phyloP scores from a whole-genome alignment of 2,329 filamentous ascomycete genomes.

The Alternaria sp. region DNA sequence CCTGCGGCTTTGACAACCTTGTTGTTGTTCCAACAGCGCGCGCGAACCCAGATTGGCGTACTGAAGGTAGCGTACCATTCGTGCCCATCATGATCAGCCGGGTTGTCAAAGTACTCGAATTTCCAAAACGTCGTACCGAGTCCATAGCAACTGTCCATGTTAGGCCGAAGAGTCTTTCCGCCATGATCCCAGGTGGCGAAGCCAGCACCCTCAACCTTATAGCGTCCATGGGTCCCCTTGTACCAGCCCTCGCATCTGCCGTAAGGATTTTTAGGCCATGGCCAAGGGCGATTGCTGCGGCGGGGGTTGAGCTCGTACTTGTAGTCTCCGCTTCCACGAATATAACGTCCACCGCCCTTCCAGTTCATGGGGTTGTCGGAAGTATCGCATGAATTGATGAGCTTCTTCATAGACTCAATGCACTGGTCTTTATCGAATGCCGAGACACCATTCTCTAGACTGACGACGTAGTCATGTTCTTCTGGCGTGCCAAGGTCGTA shows the following conservation, averaged over 20 bases:
- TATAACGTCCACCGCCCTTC: constrained; percentile 1
- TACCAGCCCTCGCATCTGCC: constrained; percentile 12
- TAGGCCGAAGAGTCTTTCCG: constrained; percentile 2
- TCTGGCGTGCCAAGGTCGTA: constrained; percentile 2
- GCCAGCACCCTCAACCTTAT: constrained; percentile 7
- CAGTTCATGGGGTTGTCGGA: constrained; percentile 11
- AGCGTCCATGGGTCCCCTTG: background rate
- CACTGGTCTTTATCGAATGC: constrained; percentile 1
- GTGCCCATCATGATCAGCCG: background rate
- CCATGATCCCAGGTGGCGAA: constrained; percentile 8
- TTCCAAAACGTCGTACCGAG: constrained; percentile 12
- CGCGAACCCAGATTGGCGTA: background rate
- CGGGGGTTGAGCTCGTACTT: constrained; percentile 10
- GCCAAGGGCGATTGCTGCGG: constrained; percentile 1
- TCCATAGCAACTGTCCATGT: constrained; percentile 11
- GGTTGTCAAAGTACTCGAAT: constrained; percentile 1
- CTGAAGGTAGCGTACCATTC: constrained; percentile 2
- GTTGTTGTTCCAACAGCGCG: constrained; percentile 1
- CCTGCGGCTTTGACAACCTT: constrained; percentile 3
- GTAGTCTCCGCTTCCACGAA: constrained; percentile 1
- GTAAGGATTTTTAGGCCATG: background rate
- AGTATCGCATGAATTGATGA: constrained; percentile 3
- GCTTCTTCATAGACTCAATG: constrained; percentile 2
- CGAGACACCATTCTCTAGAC: background rate
- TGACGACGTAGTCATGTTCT: constrained; percentile 3